A percentile compares a stretch with the other conserved stretches of the same genome.
Evolutionary conservation across 306 rosid species (phyloP).

Genomic region (Vigna nakashimae): DNA sequence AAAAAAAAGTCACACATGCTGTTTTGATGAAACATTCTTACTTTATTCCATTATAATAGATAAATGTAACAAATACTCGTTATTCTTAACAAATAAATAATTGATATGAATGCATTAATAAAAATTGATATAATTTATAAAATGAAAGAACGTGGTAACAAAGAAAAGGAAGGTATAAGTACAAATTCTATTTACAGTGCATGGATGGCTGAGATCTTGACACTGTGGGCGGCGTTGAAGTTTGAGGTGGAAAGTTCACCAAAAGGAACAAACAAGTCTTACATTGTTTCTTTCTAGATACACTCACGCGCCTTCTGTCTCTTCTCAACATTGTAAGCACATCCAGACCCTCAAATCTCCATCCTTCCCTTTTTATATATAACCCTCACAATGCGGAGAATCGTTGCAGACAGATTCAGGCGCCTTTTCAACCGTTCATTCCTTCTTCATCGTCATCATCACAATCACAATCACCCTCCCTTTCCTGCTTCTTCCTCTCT

Average conservation of each 20-base stretch:
- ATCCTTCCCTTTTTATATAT: neutral
- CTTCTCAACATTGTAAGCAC: neutral
- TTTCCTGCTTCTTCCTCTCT: neutral
- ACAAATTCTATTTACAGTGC: neutral
- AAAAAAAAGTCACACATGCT: too few species aligned
- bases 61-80: too few species aligned
- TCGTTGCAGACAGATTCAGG: slow-evolving; percentile 56
- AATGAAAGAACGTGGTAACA: too few species aligned
- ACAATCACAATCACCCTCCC: neutral
- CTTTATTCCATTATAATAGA: too few species aligned
- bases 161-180: too few species aligned
- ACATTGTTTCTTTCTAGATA: neutral
- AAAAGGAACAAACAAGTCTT: neutral
- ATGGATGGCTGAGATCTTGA: neutral
- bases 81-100: too few species aligned
- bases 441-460: slow-evolving; percentile 6
- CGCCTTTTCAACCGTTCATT: slow-evolving; percentile 52
- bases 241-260: neutral
- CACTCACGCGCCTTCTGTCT: neutral
- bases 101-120: too few species aligned
- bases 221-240: neutral
- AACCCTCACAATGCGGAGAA: slow-evolving; percentile 69
- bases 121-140: too few species aligned
- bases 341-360: neutral
- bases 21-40: too few species aligned